Conservation (phyloP, 371 early-diverging fungal species). For the Chytridium lagenaria region DNA sequence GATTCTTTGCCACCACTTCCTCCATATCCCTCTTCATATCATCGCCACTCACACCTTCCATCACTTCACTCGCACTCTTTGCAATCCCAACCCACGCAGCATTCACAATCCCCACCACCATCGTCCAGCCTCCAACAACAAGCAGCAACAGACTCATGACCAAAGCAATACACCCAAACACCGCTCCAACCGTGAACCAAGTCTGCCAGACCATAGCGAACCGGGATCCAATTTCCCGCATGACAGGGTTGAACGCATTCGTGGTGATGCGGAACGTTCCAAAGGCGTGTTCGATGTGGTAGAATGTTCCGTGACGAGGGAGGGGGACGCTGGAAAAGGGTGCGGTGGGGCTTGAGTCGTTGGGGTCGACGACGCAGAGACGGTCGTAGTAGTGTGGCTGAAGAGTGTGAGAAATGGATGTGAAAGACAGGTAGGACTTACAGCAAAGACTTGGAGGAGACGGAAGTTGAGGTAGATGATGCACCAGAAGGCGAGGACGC, state of each 20-base stretch:
- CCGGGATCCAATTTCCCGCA: conserved; percentile 51
- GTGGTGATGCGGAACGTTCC: conserved; percentile 63
- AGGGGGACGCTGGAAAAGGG: neutral
- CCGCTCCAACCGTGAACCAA: conserved; percentile 67
- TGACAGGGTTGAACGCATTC: conserved; percentile 58
- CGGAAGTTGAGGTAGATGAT: neutral
- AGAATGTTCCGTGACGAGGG: neutral
- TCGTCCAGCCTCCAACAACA: conserved; percentile 34
- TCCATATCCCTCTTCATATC: neutral
- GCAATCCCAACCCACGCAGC: neutral
- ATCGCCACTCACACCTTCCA: neutral
- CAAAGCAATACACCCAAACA: conserved; percentile 60
- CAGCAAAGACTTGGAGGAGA: conserved; percentile 6
- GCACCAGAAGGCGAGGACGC: conserved; percentile 11
- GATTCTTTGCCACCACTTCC: conserved; percentile 2
- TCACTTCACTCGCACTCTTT: neutral
- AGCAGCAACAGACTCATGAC: conserved; percentile 60
- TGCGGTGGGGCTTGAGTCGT: neutral
- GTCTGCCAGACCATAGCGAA: conserved; percentile 64
- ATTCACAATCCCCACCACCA: neutral
- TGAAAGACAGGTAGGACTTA: conserved; percentile 14
- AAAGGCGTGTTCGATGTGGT: conserved; percentile 23
- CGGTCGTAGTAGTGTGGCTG: neutral
- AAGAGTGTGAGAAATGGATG: neutral
- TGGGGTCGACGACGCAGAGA: neutral